Percentiles rank a stretch among this genome's conserved stretches.
These are phyloP conservation scores for Tulasnella sp. DNA, from an alignment of 768 basidiomycete genomes.

Conservation along the genomic window DNA sequence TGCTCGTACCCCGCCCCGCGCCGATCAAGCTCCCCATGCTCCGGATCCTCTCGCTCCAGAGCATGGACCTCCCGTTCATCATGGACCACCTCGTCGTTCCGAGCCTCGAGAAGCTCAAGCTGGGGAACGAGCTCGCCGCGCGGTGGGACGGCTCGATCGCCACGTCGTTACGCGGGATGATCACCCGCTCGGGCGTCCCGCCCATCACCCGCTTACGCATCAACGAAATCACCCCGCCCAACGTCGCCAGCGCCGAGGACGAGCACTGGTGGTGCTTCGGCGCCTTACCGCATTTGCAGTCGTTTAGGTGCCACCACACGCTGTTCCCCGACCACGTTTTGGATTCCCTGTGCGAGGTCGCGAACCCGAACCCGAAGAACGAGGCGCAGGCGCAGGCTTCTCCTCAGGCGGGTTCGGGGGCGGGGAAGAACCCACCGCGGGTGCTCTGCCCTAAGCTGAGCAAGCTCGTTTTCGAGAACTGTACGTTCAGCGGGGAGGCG, in stretches of 20 bases:
- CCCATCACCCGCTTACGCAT: slow-evolving; percentile 10
- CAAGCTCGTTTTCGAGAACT: slow-evolving; percentile 11
- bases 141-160: slow-evolving; percentile 8
- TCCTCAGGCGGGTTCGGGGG: background rate
- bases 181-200: background rate
- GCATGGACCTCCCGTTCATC: slow-evolving; percentile 7
- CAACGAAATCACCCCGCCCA: slow-evolving; percentile 9
- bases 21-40: background rate
- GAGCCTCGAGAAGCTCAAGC: slow-evolving; percentile 5
- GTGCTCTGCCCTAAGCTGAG: slow-evolving; percentile 4
- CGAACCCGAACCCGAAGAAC: background rate
- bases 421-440: no score
- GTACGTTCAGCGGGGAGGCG: slow-evolving; percentile 2
- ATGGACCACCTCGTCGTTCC: slow-evolving; percentile 2
- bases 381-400: background rate
- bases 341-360: background rate
- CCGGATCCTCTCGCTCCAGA: slow-evolving; percentile 9
- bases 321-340: slow-evolving; percentile 7
- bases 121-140: slow-evolving; percentile 9
- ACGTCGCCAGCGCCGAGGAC: background rate
- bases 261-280: slow-evolving; percentile 8
- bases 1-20: background rate
- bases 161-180: background rate
- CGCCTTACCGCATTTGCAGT: background rate
- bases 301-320: slow-evolving; percentile 11